These are phyloP conservation scores for Leucaena leucocephala DNA, from an alignment of 306 rosid species.

Conservation along the genomic window DNA sequence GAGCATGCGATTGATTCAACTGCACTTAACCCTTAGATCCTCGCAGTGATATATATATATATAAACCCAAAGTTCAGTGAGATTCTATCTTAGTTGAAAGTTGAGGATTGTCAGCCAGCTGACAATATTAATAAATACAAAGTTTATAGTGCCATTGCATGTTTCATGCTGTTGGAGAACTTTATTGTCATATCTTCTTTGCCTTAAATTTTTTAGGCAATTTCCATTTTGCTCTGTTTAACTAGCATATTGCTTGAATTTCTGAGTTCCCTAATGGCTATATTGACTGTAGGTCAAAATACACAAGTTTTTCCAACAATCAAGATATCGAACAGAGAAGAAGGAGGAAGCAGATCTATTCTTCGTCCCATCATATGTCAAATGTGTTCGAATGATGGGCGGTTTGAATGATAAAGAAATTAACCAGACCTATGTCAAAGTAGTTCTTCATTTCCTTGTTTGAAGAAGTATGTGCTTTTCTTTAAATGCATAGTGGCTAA, in stretches of 20 bases:
- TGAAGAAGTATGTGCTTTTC: slow-evolving; percentile 12
- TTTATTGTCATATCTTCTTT: background rate
- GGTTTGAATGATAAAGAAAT: slow-evolving; percentile 93
- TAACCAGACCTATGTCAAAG: slow-evolving; percentile 68
- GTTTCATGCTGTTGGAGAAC: slow-evolving; percentile 3
- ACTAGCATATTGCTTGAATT: background rate
- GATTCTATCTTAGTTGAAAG: background rate
- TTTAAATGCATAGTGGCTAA: background rate
- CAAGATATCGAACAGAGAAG: slow-evolving; percentile 66
- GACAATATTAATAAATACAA: background rate
- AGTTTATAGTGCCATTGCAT: background rate
- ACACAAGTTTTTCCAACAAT: slow-evolving; percentile 73
- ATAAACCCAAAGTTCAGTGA: background rate
- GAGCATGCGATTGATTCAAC: background rate
- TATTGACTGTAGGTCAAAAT: slow-evolving; percentile 72
- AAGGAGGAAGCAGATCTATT: slow-evolving; percentile 92
- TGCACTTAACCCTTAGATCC: background rate
- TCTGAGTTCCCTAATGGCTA: background rate
- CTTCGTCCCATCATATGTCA: slow-evolving; percentile 86
- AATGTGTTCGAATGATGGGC: slow-evolving; percentile 91
- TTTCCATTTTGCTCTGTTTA: background rate
- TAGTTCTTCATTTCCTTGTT: slow-evolving; percentile 32
- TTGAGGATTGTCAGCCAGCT: background rate
- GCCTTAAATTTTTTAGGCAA: background rate
- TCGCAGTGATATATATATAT: background rate